phyloP scores from a whole-genome alignment of 768 basidiomycete species.

The Mycena maculata region DNA sequence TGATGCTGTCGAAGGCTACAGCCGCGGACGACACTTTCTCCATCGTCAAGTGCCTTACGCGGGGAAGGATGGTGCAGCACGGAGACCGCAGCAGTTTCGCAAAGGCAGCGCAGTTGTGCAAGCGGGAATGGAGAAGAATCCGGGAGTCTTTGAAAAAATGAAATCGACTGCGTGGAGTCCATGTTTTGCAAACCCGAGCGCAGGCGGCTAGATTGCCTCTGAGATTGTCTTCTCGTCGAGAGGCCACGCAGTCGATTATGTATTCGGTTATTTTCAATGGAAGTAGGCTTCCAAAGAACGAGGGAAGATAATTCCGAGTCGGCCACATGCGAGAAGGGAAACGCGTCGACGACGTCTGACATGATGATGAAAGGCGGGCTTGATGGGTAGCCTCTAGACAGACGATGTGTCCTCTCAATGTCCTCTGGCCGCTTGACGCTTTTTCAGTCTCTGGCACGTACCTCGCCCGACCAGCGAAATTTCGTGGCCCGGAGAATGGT shows the following conservation, averaged over 20 bases:
- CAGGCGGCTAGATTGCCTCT: constrained; percentile 9
- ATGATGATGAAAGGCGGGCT: no score
- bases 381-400: no score
- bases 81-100: constrained; percentile 6
- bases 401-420: no score
- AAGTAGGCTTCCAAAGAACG: no score
- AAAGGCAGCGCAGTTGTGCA: background rate
- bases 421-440: no score
- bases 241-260: constrained; percentile 15
- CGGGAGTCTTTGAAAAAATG: constrained; percentile 14
- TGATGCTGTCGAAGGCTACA: background rate
- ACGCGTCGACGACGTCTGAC: no score
- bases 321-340: background rate
- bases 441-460: no score
- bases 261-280: background rate
- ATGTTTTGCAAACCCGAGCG: constrained; percentile 12
- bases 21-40: background rate
- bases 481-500: no score
- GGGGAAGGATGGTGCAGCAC: constrained; percentile 5
- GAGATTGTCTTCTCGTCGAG: background rate
- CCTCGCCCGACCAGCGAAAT: no score
- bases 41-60: constrained; percentile 9
- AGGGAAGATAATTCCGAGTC: background rate
- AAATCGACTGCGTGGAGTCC: constrained; percentile 7
- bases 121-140: constrained; percentile 2